Evolutionary conservation across 805 yeast genomes (phyloP).

Genomic region (Yamadazyma kitorensis): DNA sequence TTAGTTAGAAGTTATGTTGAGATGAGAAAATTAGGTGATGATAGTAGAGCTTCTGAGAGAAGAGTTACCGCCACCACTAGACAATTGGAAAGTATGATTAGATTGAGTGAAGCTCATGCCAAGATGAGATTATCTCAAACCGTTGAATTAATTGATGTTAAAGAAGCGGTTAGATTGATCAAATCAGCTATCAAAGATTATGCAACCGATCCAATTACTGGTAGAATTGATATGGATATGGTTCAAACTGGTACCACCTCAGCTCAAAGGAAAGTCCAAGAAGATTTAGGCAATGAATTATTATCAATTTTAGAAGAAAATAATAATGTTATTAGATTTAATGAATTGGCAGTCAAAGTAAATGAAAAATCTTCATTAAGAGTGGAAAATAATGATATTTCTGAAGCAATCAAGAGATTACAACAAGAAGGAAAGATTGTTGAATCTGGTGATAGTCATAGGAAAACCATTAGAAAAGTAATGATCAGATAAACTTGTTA

Average conservation of each 20-base stretch:
- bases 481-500: conserved; percentile 4
- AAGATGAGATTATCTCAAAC: conserved; percentile 77
- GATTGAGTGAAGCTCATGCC: conserved; percentile 95
- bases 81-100: conserved; percentile 93
- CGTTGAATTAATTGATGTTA: conserved; percentile 80
- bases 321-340: conserved; percentile 50
- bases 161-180: conserved; percentile 90
- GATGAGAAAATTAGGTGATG: conserved; percentile 94
- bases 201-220: conserved; percentile 97
- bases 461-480: conserved; percentile 51
- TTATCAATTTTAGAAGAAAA: conserved; percentile 51
- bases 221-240: conserved; percentile 95
- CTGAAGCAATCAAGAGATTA: conserved; percentile 63
- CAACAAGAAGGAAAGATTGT: conserved; percentile 68
- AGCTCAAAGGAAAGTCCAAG: conserved; percentile 75
- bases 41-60: conserved; percentile 77
- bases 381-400: conserved; percentile 69
- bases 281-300: conserved; percentile 66
- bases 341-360: conserved; percentile 55
- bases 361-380: conserved; percentile 64
- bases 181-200: conserved; percentile 94
- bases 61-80: conserved; percentile 97
- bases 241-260: conserved; percentile 94
- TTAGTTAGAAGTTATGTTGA: conserved; percentile 86
- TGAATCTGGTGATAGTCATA: conserved; percentile 69